Base-by-base conservation (phyloP, 495 filamentous ascomycete genomes). In the Aspergillus diversus region DNA sequence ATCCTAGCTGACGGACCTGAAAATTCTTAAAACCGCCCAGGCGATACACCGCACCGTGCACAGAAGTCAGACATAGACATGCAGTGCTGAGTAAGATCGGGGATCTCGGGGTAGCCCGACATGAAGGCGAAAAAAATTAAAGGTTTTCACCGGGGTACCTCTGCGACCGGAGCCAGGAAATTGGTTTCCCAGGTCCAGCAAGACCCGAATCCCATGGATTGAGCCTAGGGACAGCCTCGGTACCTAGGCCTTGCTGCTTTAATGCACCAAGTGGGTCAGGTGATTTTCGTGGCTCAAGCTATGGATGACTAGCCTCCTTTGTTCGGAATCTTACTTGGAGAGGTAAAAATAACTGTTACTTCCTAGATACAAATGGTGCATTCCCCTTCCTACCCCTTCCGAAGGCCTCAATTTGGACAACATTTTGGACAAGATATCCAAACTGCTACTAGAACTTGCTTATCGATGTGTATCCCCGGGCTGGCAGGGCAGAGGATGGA, bases 261-360 rank as follows among this genome's bases (percentile, higher is more conserved):
- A 27, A 27, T 9, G 11, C n/a, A 50, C n/a, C 47, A 50, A 50
- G 47, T 50, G 47, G 47, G 47, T 50, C 47, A 50, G 47, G 47
- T 50, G 47, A 50, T 50, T 50, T 50, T 50, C 47, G 47, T 50
- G 47, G 21, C 47, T 50, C 39, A 11, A 50, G 47, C 47, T 50
- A 21, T 43, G 8, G 39, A 43, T 43, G 39, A 43, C n/a, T 6
- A 43, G n/a, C 39, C 39, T 43, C 12, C 8, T 43, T 43, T 43
- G 4, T 12, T 43, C 39, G 8, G 39, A 43, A 43, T 27, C 21
- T 27, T 27, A 27, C 21, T 27, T 27, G 21, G 21, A 27, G 21
- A 27, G 21, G 21, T 27, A 27, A 27, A 27, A 27, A 27, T 27
- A 27, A 27, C 21, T 2, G 21, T 27, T 27, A 27, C 21, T 27